These are phyloP conservation scores for Durotheca rogersii DNA, from an alignment of 495 filamentous ascomycete species.

Conservation along the genomic window DNA sequence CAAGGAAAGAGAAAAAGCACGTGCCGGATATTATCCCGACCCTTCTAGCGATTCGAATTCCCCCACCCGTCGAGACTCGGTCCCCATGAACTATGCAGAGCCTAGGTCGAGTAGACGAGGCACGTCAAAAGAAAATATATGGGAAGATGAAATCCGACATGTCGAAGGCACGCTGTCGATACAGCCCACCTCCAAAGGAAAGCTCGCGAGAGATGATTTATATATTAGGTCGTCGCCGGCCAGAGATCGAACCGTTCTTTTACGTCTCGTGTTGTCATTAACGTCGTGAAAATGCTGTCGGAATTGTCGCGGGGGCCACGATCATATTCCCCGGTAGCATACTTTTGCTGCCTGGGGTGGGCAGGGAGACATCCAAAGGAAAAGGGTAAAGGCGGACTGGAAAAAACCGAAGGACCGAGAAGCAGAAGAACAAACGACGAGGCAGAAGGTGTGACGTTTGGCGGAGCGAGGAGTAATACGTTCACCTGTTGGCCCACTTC, in stretches of 20 bases:
- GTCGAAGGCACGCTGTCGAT: constrained; percentile 24
- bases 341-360: constrained; percentile 8
- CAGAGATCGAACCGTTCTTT: constrained; percentile 44
- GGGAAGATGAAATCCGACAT: constrained; percentile 24
- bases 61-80: constrained; percentile 29
- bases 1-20: constrained; percentile 13
- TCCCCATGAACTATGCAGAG: constrained; percentile 30
- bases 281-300: constrained; percentile 38
- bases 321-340: constrained; percentile 7
- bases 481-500: constrained; percentile 69
- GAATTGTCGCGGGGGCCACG: constrained; percentile 27
- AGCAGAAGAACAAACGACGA: constrained; percentile 2
- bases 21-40: constrained; percentile 17
- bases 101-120: constrained; percentile 29
- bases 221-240: constrained; percentile 50
- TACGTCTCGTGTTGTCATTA: constrained; percentile 37
- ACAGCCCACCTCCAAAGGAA: constrained; percentile 26
- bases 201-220: constrained; percentile 39
- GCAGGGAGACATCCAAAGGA: too few species aligned
- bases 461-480: constrained; percentile 4
- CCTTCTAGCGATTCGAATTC: constrained; percentile 32
- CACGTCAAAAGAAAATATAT: constrained; percentile 22
- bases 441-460: constrained; percentile 10
- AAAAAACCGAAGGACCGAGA: too few species aligned
- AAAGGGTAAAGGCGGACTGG: too few species aligned